Conservation (phyloP, 139 green algal genomes). For the Chlorella sorokiniana region DNA sequence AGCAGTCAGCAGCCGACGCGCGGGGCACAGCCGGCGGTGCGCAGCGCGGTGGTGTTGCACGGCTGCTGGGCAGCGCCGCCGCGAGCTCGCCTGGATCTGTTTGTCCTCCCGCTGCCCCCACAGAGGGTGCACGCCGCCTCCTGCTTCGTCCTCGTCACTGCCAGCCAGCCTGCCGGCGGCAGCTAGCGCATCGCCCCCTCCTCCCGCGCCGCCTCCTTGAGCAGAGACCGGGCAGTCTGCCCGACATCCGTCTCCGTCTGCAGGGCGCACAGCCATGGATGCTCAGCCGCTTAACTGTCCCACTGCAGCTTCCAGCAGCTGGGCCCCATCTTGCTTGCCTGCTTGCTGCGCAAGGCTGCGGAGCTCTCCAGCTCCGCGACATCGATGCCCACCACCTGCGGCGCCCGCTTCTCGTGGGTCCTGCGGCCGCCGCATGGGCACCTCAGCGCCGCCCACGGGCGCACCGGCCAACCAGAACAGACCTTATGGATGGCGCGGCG, state of each 20-base stretch:
- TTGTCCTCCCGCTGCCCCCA: slow-evolving; percentile 37
- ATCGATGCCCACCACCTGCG: slow-evolving; percentile 35
- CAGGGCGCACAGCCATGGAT: neutral
- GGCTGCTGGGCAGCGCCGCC: neutral
- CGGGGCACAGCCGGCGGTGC: neutral
- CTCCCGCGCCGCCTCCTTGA: slow-evolving; percentile 11
- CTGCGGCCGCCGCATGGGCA: slow-evolving; percentile 11
- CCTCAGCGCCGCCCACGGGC: neutral
- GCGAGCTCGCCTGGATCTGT: slow-evolving; percentile 7
- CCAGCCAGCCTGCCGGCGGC: neutral
- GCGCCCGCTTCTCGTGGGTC: slow-evolving; percentile 41
- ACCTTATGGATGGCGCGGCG: neutral
- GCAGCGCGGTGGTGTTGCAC: neutral
- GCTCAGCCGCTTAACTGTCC: too few relatives aligned
- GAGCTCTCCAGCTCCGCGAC: slow-evolving; percentile 39
- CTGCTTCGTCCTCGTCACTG: neutral
- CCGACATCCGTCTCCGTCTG: neutral
- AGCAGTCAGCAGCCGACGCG: too few relatives aligned
- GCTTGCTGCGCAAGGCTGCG: slow-evolving; percentile 2
- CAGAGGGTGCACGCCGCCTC: slow-evolving; percentile 8
- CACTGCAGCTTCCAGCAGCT: neutral
- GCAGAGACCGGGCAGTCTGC: slow-evolving; percentile 9
- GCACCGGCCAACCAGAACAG: neutral
- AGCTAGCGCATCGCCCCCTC: neutral
- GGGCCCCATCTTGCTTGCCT: neutral